These are phyloP conservation scores for Talaromyces liani DNA, from an alignment of 495 filamentous ascomycete species.

Conservation along the genomic window DNA sequence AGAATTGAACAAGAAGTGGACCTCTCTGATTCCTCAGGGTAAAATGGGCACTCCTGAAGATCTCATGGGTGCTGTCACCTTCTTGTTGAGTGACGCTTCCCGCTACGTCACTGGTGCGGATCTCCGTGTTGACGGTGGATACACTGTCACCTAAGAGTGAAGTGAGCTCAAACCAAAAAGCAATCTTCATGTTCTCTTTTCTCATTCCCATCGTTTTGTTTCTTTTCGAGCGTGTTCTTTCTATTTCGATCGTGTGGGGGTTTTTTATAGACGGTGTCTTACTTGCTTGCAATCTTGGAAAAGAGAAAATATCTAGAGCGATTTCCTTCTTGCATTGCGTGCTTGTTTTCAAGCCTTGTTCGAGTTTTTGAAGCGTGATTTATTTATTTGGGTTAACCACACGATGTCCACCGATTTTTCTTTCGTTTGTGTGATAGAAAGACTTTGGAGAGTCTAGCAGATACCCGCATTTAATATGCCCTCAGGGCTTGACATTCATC, in stretches of 20 bases:
- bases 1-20: conserved; percentile 81
- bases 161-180: not conserved
- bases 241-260: conserved; percentile 2
- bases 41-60: conserved; percentile 91
- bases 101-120: conserved; percentile 87
- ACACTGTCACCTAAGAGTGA: conserved; percentile 66
- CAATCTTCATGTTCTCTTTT: not conserved
- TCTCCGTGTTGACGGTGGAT: conserved; percentile 84
- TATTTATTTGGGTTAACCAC: not conserved
- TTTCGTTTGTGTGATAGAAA: not conserved
- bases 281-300: not conserved
- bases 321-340: not conserved
- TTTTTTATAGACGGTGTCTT: conserved; percentile 7
- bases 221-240: not conserved
- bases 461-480: conserved; percentile 2
- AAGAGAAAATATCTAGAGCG: not conserved
- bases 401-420: not conserved
- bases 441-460: not conserved
- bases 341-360: not conserved
- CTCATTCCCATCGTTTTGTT: not conserved
- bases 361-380: not conserved
- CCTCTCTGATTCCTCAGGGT: conserved; percentile 78
- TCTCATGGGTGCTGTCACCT: conserved; percentile 88
- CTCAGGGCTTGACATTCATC: not conserved
- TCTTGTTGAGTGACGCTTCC: conserved; percentile 79